Conservation (phyloP, 768 basidiomycete genomes). For the Galerina sulciceps region DNA sequence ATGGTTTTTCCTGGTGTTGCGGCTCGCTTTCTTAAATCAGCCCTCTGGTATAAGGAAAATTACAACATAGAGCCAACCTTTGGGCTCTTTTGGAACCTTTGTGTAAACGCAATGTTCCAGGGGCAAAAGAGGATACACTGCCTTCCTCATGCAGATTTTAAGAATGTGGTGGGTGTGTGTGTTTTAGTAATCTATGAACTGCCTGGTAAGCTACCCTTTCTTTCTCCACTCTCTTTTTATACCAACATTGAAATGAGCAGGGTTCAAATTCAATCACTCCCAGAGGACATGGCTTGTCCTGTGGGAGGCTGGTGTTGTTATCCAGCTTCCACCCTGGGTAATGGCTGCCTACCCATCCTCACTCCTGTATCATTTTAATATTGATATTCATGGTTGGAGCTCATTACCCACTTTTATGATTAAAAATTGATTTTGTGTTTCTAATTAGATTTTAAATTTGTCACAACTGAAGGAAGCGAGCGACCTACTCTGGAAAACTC, state of each 20-base stretch:
- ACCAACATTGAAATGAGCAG: not conserved
- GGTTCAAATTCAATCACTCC: slow-evolving; percentile 21
- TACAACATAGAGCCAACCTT: slow-evolving; percentile 16
- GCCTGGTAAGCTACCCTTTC: slow-evolving; percentile 6
- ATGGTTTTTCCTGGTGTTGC: slow-evolving; percentile 25
- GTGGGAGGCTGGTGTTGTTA: slow-evolving; percentile 35
- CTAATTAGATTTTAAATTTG: slow-evolving; percentile 15
- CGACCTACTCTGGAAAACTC: slow-evolving; percentile 22
- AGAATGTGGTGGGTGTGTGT: slow-evolving; percentile 36
- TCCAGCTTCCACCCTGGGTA: slow-evolving; percentile 37
- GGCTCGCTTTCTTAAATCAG: slow-evolving; percentile 7
- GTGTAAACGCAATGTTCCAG: slow-evolving; percentile 6
- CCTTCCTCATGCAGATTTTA: slow-evolving; percentile 29
- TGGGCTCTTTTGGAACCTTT: slow-evolving; percentile 11
- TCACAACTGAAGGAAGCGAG: slow-evolving; percentile 15
- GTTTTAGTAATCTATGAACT: slow-evolving; percentile 27
- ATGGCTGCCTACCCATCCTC: slow-evolving; percentile 34
- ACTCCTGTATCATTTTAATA: slow-evolving; percentile 36
- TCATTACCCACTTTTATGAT: not conserved
- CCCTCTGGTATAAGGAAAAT: slow-evolving; percentile 11
- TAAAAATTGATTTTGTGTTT: not conserved
- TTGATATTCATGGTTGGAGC: slow-evolving; percentile 28
- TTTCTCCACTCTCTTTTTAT: not conserved
- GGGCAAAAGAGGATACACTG: slow-evolving; percentile 19
- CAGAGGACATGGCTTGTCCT: slow-evolving; percentile 33